Percentiles rank a stretch among this genome's conserved stretches.
These are phyloP conservation scores for Glomus cerebriforme DNA, from an alignment of 192 early-diverging fungal species.

Conservation along the genomic window DNA sequence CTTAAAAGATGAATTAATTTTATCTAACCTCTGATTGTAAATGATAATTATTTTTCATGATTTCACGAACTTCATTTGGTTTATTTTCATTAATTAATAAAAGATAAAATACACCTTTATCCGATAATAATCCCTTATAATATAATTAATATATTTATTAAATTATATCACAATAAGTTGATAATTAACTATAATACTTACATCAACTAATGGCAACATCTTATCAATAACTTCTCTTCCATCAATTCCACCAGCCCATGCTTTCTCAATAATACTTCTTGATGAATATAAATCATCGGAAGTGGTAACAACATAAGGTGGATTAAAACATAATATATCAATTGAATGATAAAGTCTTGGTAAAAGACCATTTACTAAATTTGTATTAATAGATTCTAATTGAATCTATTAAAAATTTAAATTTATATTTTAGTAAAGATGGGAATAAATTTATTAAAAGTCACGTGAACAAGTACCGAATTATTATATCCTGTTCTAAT, in stretches of 20 bases:
- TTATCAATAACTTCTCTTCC: constrained; percentile 87
- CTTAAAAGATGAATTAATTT: too few species aligned
- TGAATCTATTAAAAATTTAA: constrained; percentile 37
- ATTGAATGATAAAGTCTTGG: constrained; percentile 55
- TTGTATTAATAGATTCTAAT: constrained; percentile 67
- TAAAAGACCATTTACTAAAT: constrained; percentile 59
- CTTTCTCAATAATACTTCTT: constrained; percentile 65
- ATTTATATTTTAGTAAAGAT: constrained; percentile 2
- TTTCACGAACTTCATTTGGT: constrained; percentile 73
- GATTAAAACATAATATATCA: constrained; percentile 91
- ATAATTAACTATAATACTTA: constrained; percentile 26
- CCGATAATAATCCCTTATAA: constrained; percentile 62
- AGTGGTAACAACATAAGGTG: constrained; percentile 92
- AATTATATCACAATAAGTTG: neutral
- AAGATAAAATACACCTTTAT: constrained; percentile 80
- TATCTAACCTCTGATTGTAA: constrained; percentile 46
- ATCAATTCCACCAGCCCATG: constrained; percentile 93
- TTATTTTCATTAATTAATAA: constrained; percentile 86
- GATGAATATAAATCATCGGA: constrained; percentile 73
- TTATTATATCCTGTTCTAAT: constrained; percentile 62
- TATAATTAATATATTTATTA: neutral
- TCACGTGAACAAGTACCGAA: constrained; percentile 24
- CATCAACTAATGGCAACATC: constrained; percentile 71
- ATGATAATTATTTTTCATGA: constrained; percentile 53
- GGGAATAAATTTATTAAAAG: neutral